Conservation (phyloP, 225 moss, liverwort and hornwort species). For the Asterella californica region DNA sequence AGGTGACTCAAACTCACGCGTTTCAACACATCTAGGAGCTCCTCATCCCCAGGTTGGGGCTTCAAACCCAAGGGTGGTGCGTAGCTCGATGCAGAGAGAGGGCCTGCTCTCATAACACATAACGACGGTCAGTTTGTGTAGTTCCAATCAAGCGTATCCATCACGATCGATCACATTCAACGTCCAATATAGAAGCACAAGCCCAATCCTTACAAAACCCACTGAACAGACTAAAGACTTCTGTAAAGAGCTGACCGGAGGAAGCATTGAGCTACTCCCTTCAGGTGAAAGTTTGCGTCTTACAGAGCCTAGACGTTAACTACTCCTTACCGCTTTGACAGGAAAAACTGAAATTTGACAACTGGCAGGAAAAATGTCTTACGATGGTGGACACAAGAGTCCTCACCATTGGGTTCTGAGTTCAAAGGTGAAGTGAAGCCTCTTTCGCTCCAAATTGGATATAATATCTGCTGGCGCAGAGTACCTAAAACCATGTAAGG, state of each 20-base stretch:
- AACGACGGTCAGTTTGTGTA: not conserved
- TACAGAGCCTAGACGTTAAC: not conserved
- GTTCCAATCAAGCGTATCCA: not conserved
- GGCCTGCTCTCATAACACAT: not conserved
- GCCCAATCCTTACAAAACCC: not conserved
- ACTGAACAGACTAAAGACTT: not conserved
- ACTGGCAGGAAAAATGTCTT: not conserved
- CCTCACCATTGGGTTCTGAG: slow-evolving; percentile 16
- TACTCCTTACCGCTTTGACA: not conserved
- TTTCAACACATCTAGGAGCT: slow-evolving; percentile 68
- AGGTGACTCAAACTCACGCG: slow-evolving; percentile 76
- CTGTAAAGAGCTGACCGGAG: not conserved
- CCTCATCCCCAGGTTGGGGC: slow-evolving; percentile 67
- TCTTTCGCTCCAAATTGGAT: slow-evolving; percentile 91
- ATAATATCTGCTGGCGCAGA: slow-evolving; percentile 91
- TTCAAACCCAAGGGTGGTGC: slow-evolving; percentile 37
- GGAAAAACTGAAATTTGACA: not conserved
- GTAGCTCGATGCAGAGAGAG: slow-evolving; percentile 14
- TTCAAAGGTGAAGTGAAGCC: slow-evolving; percentile 30
- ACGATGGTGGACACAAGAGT: not conserved
- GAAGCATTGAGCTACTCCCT: too few relatives aligned
- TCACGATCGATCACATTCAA: not conserved
- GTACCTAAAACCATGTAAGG: slow-evolving; percentile 99
- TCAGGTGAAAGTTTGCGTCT: not conserved
- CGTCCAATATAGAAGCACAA: not conserved